Base-by-base conservation (phyloP, 2,329 filamentous ascomycete genomes). In the Salinomyces thailandicus region DNA sequence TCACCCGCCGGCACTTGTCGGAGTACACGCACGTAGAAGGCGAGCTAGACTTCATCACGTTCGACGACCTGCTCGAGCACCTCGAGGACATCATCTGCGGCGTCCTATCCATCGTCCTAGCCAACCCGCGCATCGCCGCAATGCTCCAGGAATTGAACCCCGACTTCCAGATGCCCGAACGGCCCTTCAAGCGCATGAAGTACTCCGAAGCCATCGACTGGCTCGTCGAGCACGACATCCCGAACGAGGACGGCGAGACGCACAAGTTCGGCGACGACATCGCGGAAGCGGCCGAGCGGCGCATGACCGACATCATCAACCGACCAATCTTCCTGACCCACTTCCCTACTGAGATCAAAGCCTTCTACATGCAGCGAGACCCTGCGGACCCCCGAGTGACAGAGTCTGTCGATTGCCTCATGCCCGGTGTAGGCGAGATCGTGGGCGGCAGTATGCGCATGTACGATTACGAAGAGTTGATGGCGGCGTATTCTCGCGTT, bases 331-430 rank as follows among this genome's bases (percentile, higher is more conserved):
- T 96, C 69, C 73, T 96, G 28, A 96, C 89, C 2, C 89, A 96
- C 66, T 98, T 98, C 76, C 91, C 91, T 14, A 79, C 79, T 41
- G 85, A 89, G 67, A 94, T 98, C 72, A 98, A 98, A 72, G 83
- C 91, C 1, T 98, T 98, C 63, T 98, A 98, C 73, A 98, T 98
- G 91, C 81, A 87, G 65, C 87, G 81, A 64, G 91, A 89, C 52
- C 69, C 72, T 29, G 64, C 73, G 18, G 91, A 98, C 57, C 67
- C 64, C 18, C 75, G 87, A 17, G 85, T 95, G 18, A 98, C 91
- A 0, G 89, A 98, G 71, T 85, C 78, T 44, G 89, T 96, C 11
- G 91, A 98, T 48, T 73, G 75, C 41, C 59, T 81, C 44, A 81
- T 98, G 86, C 91, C 91, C 8, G 85, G 85, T 49, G 91, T 98